A percentile compares a stretch with the other conserved stretches of the same genome.
phyloP scores from a whole-genome alignment of 352 stramenopile species.

The Globisporangium barbulae region DNA sequence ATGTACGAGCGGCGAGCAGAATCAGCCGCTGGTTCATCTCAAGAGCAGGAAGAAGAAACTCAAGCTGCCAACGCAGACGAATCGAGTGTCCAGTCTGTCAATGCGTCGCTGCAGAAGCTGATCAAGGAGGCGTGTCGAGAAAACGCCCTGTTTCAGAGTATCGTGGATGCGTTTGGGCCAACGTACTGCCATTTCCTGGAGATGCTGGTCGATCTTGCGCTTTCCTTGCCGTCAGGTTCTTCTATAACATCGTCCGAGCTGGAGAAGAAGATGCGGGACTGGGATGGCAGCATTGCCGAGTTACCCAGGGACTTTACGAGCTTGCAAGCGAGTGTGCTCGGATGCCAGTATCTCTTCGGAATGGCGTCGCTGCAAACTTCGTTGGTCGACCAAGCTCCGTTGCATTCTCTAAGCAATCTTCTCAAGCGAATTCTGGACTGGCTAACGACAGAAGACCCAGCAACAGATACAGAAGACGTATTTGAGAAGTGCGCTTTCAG shows the following conservation, averaged over 20 bases:
- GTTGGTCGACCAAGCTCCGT: not conserved
- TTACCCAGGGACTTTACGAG: not conserved
- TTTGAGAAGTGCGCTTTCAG: conserved; percentile 23
- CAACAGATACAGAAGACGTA: conserved; percentile 14
- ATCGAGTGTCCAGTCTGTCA: not conserved
- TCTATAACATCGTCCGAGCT: not conserved
- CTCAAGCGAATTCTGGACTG: conserved; percentile 4
- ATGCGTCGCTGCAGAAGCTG: conserved; percentile 15
- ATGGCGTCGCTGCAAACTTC: conserved; percentile 22
- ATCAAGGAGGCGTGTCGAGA: conserved; percentile 22
- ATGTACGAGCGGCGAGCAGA: conserved; percentile 53
- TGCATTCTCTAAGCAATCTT: not conserved
- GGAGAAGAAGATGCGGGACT: not conserved
- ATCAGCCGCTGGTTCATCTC: not conserved
- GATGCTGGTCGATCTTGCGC: conserved; percentile 14
- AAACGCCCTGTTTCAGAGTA: conserved; percentile 29
- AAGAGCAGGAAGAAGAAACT: not conserved
- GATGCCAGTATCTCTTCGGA: conserved; percentile 39
- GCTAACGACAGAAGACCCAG: conserved; percentile 10
- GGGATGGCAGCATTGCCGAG: not conserved
- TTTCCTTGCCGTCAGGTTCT: not conserved
- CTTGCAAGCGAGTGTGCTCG: conserved; percentile 18
- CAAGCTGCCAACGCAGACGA: not conserved
- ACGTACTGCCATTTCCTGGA: conserved; percentile 30
- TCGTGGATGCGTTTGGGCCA: conserved; percentile 35